Evolutionary conservation across 2,329 filamentous ascomycete genomes (phyloP).

Genomic region (Phoma herbarum): DNA sequence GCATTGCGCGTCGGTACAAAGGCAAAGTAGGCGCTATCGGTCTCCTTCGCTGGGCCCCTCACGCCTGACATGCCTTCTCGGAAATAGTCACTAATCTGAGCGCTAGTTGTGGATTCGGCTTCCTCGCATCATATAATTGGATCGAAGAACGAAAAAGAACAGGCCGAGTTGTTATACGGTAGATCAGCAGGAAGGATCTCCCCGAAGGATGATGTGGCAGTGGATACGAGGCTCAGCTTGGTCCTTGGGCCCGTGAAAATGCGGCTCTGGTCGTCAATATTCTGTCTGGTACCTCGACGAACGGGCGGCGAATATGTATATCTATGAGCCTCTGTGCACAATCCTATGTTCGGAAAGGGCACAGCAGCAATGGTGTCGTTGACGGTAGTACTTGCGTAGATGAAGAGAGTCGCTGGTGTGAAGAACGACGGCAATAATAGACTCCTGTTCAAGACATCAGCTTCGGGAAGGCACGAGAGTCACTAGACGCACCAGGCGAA

Average conservation of each 20-base stretch:
- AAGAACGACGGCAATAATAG: not conserved
- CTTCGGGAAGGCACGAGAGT: not conserved
- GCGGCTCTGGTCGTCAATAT: not conserved
- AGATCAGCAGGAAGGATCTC: not conserved
- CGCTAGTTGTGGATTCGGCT: not conserved
- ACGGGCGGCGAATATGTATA: not conserved
- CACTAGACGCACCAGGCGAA: not conserved
- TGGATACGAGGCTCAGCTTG: not conserved
- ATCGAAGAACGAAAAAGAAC: not conserved
- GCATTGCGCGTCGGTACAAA: constrained; percentile 25
- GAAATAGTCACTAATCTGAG: not conserved
- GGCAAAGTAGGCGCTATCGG: constrained; percentile 20
- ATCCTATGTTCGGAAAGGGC: not conserved
- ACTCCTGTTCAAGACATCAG: not conserved
- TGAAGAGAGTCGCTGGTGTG: not conserved
- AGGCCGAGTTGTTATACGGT: not conserved
- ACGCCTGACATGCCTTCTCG: not conserved
- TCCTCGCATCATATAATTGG: not conserved
- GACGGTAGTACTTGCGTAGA: not conserved
- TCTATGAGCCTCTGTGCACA: not conserved
- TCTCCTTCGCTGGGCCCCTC: constrained; percentile 9
- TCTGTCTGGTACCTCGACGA: not conserved
- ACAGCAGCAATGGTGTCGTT: not conserved
- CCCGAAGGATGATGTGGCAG: not conserved
- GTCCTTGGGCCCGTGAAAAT: not conserved